These are phyloP conservation scores for Puya raimondii DNA, from an alignment of 176 grass and related monocot genomes.

Conservation along the genomic window DNA sequence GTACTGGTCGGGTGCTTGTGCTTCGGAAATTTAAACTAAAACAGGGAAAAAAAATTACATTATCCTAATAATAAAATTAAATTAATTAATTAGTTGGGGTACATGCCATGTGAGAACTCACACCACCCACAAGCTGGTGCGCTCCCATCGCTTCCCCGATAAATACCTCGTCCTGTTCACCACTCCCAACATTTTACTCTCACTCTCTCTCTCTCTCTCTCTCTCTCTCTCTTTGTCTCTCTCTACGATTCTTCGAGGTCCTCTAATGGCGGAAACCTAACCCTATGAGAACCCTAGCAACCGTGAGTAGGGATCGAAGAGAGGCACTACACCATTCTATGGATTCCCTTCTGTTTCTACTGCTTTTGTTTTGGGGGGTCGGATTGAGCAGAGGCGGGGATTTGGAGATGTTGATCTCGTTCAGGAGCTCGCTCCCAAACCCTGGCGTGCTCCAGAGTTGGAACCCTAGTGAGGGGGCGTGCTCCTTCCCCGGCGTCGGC, in stretches of 20 bases:
- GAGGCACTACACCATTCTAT: neutral
- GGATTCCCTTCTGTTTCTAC: neutral
- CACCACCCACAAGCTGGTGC: too few relatives aligned
- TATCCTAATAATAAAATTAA: conserved; percentile 3
- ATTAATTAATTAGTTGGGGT: neutral
- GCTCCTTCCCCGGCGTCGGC: conserved; percentile 10
- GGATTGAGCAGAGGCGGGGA: conserved; percentile 4
- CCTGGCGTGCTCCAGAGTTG: conserved; percentile 16
- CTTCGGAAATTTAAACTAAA: conserved; percentile 1
- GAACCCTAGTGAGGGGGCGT: neutral
- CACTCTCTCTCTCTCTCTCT: neutral
- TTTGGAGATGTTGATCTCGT: conserved; percentile 18
- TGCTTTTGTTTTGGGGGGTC: neutral
- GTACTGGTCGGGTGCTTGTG: neutral
- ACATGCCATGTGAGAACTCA: neutral
- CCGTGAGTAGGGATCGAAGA: neutral
- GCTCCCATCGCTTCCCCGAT: neutral
- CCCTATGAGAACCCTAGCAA: neutral
- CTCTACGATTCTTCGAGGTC: neutral
- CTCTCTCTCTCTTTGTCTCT: neutral
- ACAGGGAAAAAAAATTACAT: neutral
- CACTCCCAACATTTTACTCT: neutral
- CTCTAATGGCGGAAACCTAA: neutral
- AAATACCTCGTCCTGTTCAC: conserved; percentile 13
- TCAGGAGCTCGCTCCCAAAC: conserved; percentile 5